These are phyloP conservation scores for Alternaria metachromatica DNA, from an alignment of 2,329 filamentous ascomycete genomes.

Conservation along the genomic window DNA sequence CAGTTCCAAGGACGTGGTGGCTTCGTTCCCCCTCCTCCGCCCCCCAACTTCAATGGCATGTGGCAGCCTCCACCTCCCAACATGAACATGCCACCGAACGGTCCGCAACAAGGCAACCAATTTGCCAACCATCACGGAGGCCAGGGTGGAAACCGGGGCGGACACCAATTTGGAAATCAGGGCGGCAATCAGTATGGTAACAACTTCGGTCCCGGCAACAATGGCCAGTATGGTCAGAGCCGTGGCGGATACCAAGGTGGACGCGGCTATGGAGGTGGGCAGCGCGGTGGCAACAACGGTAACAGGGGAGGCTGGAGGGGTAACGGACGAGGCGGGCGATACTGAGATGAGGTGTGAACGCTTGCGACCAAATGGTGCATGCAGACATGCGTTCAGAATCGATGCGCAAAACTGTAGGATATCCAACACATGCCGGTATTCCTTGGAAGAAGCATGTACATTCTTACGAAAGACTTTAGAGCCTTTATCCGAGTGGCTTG, in stretches of 20 bases:
- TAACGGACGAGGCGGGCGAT: constrained; percentile 22
- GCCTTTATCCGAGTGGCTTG: neutral
- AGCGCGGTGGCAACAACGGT: constrained; percentile 20
- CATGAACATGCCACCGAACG: constrained; percentile 23
- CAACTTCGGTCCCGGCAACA: constrained; percentile 15
- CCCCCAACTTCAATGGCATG: constrained; percentile 30
- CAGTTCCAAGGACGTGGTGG: constrained; percentile 23
- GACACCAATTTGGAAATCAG: constrained; percentile 9
- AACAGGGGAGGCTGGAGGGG: constrained; percentile 26
- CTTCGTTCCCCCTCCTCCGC: constrained; percentile 33
- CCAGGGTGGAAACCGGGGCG: constrained; percentile 16
- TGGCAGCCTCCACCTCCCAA: constrained; percentile 29
- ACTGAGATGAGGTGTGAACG: constrained; percentile 2
- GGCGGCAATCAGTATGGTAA: constrained; percentile 10
- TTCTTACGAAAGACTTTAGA: neutral
- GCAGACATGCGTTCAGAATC: neutral
- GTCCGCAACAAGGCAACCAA: constrained; percentile 9
- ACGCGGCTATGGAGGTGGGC: constrained; percentile 16
- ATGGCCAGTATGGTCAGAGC: constrained; percentile 12
- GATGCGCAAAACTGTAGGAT: neutral
- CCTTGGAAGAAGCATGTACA: neutral
- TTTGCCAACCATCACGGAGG: constrained; percentile 13
- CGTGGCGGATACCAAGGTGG: constrained; percentile 19
- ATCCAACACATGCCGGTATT: neutral
- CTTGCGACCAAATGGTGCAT: neutral